These are phyloP conservation scores for Sindora glabra DNA, from an alignment of 306 rosid species.

Conservation along the genomic window DNA sequence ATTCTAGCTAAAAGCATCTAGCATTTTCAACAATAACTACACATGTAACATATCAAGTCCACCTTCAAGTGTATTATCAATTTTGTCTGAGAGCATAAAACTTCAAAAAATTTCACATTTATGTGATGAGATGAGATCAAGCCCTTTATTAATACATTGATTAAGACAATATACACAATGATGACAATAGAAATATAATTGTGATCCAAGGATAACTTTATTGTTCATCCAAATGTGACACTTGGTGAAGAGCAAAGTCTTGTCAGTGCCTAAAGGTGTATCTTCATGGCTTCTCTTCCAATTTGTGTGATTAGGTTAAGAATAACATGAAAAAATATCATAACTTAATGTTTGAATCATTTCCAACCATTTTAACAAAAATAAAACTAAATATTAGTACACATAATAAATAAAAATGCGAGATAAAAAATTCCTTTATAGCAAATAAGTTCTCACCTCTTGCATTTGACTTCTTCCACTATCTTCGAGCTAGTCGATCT, in stretches of 20 bases:
- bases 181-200: conserved; percentile 2
- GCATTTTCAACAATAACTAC: no score
- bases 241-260: conserved; percentile 39
- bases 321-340: conserved; percentile 28
- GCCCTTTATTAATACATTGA: conserved; percentile 15
- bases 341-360: conserved; percentile 14
- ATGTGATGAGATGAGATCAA: not conserved
- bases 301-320: conserved; percentile 60
- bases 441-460: no score
- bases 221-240: conserved; percentile 26
- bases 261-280: conserved; percentile 77
- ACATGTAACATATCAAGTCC: no score
- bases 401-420: conserved; percentile 10
- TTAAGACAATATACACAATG: conserved; percentile 9
- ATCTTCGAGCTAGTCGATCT: no score
- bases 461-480: no score
- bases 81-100: not conserved
- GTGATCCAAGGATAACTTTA: conserved; percentile 23
- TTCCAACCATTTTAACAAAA: conserved; percentile 6
- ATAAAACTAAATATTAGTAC: not conserved
- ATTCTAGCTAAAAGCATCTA: not conserved
- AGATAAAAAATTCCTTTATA: no score
- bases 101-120: not conserved
- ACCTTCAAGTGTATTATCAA: no score
- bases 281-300: conserved; percentile 78